These are phyloP conservation scores for Xerocomus minutiporus DNA, from an alignment of 1,284 basidiomycete species.

Conservation along the genomic window DNA sequence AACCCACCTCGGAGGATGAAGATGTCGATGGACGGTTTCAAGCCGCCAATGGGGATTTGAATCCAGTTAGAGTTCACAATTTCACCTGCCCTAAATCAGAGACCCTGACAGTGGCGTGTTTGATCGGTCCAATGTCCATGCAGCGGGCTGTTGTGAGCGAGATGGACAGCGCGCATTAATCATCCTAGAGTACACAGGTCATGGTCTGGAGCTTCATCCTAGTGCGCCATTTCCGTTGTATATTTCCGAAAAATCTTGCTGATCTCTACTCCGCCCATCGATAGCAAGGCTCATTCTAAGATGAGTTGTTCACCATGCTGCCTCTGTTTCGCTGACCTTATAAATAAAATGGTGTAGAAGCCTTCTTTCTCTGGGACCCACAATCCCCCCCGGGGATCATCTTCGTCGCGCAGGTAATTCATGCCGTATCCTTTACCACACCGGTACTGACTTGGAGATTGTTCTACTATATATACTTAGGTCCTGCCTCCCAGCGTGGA, in stretches of 20 bases:
- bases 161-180: conserved; percentile 7
- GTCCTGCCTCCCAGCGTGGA: conserved; percentile 53
- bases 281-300: conserved; percentile 17
- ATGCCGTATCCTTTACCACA: conserved; percentile 19
- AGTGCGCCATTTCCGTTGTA: conserved; percentile 24
- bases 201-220: conserved; percentile 18
- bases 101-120: conserved; percentile 28
- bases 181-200: conserved; percentile 2
- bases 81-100: conserved; percentile 33
- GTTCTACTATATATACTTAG: conserved; percentile 16
- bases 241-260: conserved; percentile 24
- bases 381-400: conserved; percentile 32
- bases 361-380: conserved; percentile 29
- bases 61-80: conserved; percentile 11
- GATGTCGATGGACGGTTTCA: conserved; percentile 34
- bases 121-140: neutral
- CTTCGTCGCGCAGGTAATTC: conserved; percentile 30
- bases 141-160: neutral
- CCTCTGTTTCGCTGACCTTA: conserved; percentile 20
- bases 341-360: conserved; percentile 27
- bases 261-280: conserved; percentile 30
- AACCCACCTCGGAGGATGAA: conserved; percentile 43
- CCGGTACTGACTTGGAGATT: conserved; percentile 12
- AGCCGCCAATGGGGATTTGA: conserved; percentile 19
- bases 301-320: conserved; percentile 19